Evolutionary conservation across 2,329 filamentous ascomycete species (phyloP).

Genomic region (Trichoderma sp.): DNA sequence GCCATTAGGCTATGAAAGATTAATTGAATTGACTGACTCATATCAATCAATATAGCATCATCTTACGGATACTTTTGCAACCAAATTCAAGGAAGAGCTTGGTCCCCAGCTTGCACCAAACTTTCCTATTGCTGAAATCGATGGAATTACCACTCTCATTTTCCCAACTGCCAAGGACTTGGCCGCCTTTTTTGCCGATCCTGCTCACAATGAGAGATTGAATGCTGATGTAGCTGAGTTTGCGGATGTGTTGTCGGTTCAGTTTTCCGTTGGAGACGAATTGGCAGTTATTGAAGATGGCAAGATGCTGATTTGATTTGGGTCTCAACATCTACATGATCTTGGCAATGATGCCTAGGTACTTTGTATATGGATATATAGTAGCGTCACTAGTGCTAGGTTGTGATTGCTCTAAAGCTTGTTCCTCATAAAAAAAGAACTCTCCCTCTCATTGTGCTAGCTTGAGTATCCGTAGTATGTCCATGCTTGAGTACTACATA

Average conservation of each 20-base stretch:
- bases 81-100: background rate
- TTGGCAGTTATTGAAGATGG: background rate
- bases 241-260: background rate
- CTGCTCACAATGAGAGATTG: background rate
- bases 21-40: background rate
- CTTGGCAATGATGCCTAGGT: no score
- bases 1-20: background rate
- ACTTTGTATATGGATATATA: background rate
- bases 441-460: background rate
- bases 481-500: background rate
- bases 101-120: background rate
- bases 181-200: background rate
- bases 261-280: slow-evolving; percentile 11
- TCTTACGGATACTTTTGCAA: background rate
- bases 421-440: background rate
- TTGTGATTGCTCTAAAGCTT: background rate
- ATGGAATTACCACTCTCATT: slow-evolving; percentile 5
- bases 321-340: no score
- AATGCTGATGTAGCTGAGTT: background rate
- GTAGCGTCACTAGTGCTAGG: background rate
- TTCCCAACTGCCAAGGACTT: slow-evolving; percentile 11
- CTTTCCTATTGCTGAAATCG: background rate
- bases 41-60: background rate
- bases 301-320: background rate
- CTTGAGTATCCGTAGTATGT: background rate